Conservation (phyloP, 441 rosid genomes). For the Daphne laureola region DNA sequence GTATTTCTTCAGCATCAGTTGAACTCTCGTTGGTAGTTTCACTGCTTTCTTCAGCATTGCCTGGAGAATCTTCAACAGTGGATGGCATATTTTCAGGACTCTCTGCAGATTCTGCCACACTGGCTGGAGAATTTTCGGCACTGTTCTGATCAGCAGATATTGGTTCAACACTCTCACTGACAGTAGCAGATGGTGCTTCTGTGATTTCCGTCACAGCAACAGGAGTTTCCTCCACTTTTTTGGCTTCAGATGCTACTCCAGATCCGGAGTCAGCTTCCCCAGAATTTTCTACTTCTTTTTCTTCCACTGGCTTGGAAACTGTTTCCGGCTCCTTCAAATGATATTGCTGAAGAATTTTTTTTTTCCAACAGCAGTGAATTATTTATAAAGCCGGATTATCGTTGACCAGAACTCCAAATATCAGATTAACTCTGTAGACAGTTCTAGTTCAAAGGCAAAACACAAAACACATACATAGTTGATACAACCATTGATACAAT, state of each 20-base stretch:
- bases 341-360: slow-evolving; percentile 47
- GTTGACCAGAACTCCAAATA: background rate
- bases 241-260: slow-evolving; percentile 25
- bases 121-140: slow-evolving; percentile 19
- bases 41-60: slow-evolving; percentile 23
- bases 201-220: slow-evolving; percentile 42
- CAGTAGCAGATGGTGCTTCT: slow-evolving; percentile 18
- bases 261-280: slow-evolving; percentile 31
- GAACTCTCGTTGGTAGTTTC: slow-evolving; percentile 17
- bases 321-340: slow-evolving; percentile 58
- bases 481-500: too few species aligned
- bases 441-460: too few species aligned
- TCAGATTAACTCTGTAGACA: background rate
- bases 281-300: slow-evolving; percentile 37
- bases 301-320: slow-evolving; percentile 41
- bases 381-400: background rate
- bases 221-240: slow-evolving; percentile 34
- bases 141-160: slow-evolving; percentile 29
- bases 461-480: too few species aligned
- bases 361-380: background rate
- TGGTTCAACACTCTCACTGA: slow-evolving; percentile 25
- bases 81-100: slow-evolving; percentile 13
- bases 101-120: too few species aligned
- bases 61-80: slow-evolving; percentile 19
- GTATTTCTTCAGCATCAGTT: slow-evolving; percentile 48